A percentile compares a stretch with the other conserved stretches of the same genome.
Evolutionary conservation across 2,329 filamentous ascomycete species (phyloP).

Genomic region (Leptographium galeiforme): DNA sequence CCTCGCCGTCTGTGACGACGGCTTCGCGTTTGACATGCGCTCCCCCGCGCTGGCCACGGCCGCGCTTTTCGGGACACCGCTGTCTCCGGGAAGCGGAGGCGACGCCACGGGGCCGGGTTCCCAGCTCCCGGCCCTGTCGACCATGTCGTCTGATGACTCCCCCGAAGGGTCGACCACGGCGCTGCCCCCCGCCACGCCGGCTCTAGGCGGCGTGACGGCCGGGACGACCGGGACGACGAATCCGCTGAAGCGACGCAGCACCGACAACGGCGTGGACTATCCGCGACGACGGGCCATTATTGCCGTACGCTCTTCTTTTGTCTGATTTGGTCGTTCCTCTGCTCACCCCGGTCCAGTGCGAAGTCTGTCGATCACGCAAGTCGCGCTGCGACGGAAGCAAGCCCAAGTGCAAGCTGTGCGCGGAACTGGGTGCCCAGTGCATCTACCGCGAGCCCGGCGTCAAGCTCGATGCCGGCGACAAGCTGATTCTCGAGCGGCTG

Average conservation of each 20-base stretch:
- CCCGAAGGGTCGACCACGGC: neutral
- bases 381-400: constrained; percentile 67
- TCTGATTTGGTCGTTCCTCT: constrained; percentile 9
- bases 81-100: too few relatives aligned
- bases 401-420: constrained; percentile 74
- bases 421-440: constrained; percentile 69
- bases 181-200: neutral
- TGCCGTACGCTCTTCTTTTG: constrained; percentile 34
- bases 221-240: too few relatives aligned
- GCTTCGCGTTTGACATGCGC: too few relatives aligned
- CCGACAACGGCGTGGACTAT: constrained; percentile 48
- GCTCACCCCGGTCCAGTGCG: constrained; percentile 41
- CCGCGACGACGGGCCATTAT: constrained; percentile 52
- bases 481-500: constrained; percentile 68
- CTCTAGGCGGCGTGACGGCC: neutral
- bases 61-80: too few relatives aligned
- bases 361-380: constrained; percentile 69
- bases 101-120: too few relatives aligned
- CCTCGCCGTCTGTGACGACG: too few relatives aligned
- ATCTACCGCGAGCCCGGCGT: constrained; percentile 76
- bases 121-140: too few relatives aligned
- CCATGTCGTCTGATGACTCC: neutral
- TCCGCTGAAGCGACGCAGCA: constrained; percentile 48
- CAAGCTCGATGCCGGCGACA: constrained; percentile 77
- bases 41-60: too few relatives aligned